These are phyloP conservation scores for Yamadazyma aaseri DNA, from an alignment of 1,139 yeast species.

Conservation along the genomic window DNA sequence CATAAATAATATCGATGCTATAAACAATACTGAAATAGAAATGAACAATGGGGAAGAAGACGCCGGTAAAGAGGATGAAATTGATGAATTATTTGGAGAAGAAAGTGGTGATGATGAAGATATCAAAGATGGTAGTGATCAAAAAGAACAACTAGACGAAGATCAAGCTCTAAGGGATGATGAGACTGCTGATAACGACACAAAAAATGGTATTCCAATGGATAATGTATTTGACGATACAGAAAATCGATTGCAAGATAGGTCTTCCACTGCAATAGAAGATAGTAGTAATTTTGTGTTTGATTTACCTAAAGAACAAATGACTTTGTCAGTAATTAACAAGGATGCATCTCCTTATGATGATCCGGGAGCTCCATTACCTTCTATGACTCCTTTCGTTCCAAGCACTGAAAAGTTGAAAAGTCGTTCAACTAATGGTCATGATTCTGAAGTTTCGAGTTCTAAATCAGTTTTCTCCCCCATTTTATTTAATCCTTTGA, in stretches of 20 bases:
- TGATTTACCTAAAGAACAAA: constrained; percentile 60
- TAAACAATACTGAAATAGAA: constrained; percentile 31
- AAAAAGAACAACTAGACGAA: constrained; percentile 5
- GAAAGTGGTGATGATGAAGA: constrained; percentile 18
- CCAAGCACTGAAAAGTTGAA: constrained; percentile 23
- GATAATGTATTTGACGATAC: constrained; percentile 5
- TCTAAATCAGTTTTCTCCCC: constrained; percentile 70
- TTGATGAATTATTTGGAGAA: constrained; percentile 46
- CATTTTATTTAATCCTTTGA: constrained; percentile 72
- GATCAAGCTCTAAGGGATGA: constrained; percentile 1
- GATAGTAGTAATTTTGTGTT: constrained; percentile 14
- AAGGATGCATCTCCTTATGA: constrained; percentile 50
- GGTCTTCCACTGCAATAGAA: background rate
- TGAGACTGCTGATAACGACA: background rate
- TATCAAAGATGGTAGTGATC: too few relatives aligned
- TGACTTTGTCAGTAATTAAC: constrained; percentile 31
- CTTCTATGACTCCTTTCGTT: constrained; percentile 59
- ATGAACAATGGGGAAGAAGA: constrained; percentile 34
- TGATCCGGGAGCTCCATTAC: constrained; percentile 74
- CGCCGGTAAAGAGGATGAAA: constrained; percentile 16
- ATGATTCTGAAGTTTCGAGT: constrained; percentile 10
- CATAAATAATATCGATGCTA: constrained; percentile 10
- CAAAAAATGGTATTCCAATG: background rate
- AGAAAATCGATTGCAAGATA: constrained; percentile 2
- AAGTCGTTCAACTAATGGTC: constrained; percentile 11